These are phyloP conservation scores for Ceratocystis albifundus DNA, from an alignment of 2,329 filamentous ascomycete species.

Conservation along the genomic window DNA sequence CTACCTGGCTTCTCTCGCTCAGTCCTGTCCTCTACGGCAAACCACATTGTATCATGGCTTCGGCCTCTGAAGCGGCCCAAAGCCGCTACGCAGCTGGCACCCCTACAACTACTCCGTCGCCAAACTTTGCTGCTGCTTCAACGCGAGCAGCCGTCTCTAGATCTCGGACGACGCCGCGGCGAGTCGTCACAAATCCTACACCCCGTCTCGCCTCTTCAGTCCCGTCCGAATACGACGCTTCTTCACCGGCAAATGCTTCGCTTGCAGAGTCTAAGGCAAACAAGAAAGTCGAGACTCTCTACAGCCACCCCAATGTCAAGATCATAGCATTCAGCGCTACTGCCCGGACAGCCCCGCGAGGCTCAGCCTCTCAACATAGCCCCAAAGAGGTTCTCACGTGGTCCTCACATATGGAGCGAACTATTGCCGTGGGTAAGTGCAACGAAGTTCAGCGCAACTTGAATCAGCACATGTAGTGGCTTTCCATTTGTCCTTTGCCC, in stretches of 20 bases:
- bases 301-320: conserved; percentile 59
- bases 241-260: conserved; percentile 12
- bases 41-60: not conserved
- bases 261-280: conserved; percentile 17
- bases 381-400: conserved; percentile 54
- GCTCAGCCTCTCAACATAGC: conserved; percentile 32
- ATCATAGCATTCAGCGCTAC: conserved; percentile 47
- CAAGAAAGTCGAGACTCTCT: conserved; percentile 53
- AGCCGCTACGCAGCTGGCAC: conserved; percentile 19
- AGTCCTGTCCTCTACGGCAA: no score
- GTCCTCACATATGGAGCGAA: conserved; percentile 65
- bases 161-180: conserved; percentile 17
- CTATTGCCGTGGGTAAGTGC: conserved; percentile 60
- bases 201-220: conserved; percentile 15
- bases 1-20: no score
- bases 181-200: conserved; percentile 21
- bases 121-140: conserved; percentile 17
- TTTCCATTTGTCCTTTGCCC: not conserved
- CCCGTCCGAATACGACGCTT: conserved; percentile 16
- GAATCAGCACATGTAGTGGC: not conserved
- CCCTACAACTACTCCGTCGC: conserved; percentile 15
- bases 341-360: conserved; percentile 26
- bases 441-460: conserved; percentile 12
- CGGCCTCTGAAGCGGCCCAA: conserved; percentile 20
- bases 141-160: conserved; percentile 20